Base-by-base conservation (phyloP, 2,329 filamentous ascomycete genomes). In the Ascocoryne sarcoides region DNA sequence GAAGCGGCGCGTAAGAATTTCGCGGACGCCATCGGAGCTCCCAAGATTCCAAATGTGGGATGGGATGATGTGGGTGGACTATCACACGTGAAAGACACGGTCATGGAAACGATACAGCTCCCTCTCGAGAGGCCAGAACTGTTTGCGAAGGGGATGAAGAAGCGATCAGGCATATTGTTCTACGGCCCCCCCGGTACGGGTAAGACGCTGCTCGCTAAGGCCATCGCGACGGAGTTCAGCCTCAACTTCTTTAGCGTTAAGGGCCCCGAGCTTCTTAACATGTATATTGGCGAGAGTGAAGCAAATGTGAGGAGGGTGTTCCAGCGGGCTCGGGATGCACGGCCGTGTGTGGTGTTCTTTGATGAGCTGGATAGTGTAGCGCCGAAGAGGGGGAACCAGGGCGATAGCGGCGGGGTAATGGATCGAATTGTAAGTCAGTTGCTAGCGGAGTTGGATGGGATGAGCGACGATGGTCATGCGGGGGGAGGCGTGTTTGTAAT, bases 141-240 rank as follows among this genome's bases (percentile, higher is more conserved):
- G 1, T 96, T 96, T 56, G 89, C 89, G 21, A 93, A 90, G 67
- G 92, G 90, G 36, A 92, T 96, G 83, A 95, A 95, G 73, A 96
- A 96, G 68, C 81, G 90, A 31, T 94, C 86, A 16, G 88, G 88
- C 52, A 94, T 95, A 50, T 64, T 94, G 17, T 94, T 95, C 64
- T 94, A 94, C 56, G 88, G 88, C 0, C 88, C 88, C 1, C 88
- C 88, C 0, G 88, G 88, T 46, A 94, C 88, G 1, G 88, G 88
- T 54, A 95, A 95, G 66, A 95, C 88, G 1, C 66, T 94, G n/a
- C 71, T 94, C 36, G 88, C 88, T 37, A 94, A 94, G 65, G 88
- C 88, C 20, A 94, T 94, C 52, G 88, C 88, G 0, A 94, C 88
- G 0, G 88, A 94, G 60, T 94, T 93, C 65, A 90, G 84, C 47